Percentiles rank a stretch among this genome's conserved stretches.
These are phyloP conservation scores for Flaveria linearis DNA, from an alignment of 129 eudicot genomes.

Conservation along the genomic window DNA sequence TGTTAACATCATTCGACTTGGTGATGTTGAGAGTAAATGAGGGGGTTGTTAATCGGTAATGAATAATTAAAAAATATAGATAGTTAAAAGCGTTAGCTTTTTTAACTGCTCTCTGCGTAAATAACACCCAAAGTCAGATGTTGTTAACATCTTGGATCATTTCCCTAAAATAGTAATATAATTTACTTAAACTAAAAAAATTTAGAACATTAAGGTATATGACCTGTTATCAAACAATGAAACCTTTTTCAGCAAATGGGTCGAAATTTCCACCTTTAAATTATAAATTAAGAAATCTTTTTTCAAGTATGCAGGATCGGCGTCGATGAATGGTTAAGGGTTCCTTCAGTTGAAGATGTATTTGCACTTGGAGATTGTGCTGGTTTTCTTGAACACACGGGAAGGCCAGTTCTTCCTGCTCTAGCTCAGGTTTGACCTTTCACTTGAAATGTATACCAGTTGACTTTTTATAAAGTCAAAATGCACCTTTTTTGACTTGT, in stretches of 20 bases:
- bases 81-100: background rate
- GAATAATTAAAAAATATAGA: background rate
- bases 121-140: background rate
- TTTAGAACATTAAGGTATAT: background rate
- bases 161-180: background rate
- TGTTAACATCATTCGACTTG: background rate
- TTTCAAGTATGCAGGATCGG: slow-evolving; percentile 56
- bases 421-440: slow-evolving; percentile 77
- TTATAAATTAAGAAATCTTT: background rate
- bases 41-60: background rate
- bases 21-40: background rate
- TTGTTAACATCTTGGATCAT: background rate
- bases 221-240: background rate
- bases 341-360: slow-evolving; percentile 86
- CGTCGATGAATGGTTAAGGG: slow-evolving; percentile 86
- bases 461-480: slow-evolving; percentile 29
- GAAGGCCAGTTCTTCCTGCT: slow-evolving; percentile 90
- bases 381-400: slow-evolving; percentile 88
- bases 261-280: background rate
- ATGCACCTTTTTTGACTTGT: background rate
- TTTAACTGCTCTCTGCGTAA: background rate
- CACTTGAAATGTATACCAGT: background rate
- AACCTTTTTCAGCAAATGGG: background rate
- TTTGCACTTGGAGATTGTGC: slow-evolving; percentile 96
- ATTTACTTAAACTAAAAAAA: background rate